Evolutionary conservation across 768 basidiomycete genomes (phyloP), one percentile per base, ranked within the genome.

Genomic region (Russula ochroleuca): DNA sequence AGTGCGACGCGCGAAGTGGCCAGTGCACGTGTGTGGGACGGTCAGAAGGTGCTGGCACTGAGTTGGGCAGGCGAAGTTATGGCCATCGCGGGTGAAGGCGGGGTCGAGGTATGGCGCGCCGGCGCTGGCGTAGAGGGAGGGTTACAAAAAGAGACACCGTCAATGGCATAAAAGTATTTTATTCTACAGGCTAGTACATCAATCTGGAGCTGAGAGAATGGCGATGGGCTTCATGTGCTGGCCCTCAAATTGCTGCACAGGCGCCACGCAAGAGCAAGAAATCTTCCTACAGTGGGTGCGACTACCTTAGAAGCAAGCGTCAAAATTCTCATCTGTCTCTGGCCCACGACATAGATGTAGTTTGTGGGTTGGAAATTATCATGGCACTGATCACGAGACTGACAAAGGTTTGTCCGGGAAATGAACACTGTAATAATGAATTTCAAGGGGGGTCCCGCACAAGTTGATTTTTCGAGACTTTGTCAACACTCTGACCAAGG

Each of bases 1-100:
- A 92, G 87, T 68, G 78, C 80, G 17, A 85, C 85, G 68, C 77
- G 79, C 15, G 82, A 88, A 1, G 77, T 92, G 50, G 79, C 86
- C 23, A 83, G 77, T 63, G 86, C 92, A 70, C 81, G 80, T 52
- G 80, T 78, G 2, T 85, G 83, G 81, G 80, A 80, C 3, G 69
- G 70, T 7, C 77, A 79, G 70, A 88, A 88, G 69, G 78, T 90
- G 1, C 68, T 90, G 62, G 75, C 78, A 85, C 83, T 72, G 6
- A 70, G 72, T 37, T 73, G 72, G 72, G 67, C 60, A 28, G 41
- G 61, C 13, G 70, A 70, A 21, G 49, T 72, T 15, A 62, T 72
- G 14, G 71, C 66, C 10, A 56, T 73, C 23, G 72, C 65, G 1
- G 72, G 72, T 0, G 72, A 72, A 62, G 71, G 72, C 31, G 71